Evolutionary conservation across 2,329 filamentous ascomycete genomes (phyloP).

Genomic region (Arthrobotrys sphaeroides): DNA sequence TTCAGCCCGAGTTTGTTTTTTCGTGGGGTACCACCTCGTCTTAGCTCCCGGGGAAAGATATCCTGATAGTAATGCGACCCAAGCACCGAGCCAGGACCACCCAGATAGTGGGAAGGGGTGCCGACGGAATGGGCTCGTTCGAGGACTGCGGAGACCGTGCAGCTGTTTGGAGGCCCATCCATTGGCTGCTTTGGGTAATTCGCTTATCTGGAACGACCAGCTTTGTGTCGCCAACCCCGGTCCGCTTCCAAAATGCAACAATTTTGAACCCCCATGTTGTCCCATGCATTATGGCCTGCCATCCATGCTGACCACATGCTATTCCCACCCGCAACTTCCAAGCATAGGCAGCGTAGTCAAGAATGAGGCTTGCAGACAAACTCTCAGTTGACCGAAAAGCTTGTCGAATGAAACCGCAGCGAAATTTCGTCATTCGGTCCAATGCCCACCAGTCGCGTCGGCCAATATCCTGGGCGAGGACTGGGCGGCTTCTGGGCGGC

Average conservation of each 20-base stretch:
- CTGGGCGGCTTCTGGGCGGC: slow-evolving; percentile 44
- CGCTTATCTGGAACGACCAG: slow-evolving; percentile 36
- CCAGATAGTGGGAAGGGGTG: slow-evolving; percentile 37
- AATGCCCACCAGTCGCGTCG: not conserved
- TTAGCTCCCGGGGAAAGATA: not conserved
- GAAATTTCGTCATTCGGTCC: slow-evolving; percentile 39
- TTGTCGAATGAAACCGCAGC: slow-evolving; percentile 51
- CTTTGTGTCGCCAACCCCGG: slow-evolving; percentile 33
- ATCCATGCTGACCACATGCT: slow-evolving; percentile 6
- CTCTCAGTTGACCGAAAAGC: slow-evolving; percentile 28
- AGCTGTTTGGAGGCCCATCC: not conserved
- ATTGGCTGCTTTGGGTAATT: slow-evolving; percentile 23
- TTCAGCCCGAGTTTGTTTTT: not conserved
- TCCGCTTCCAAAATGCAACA: slow-evolving; percentile 36
- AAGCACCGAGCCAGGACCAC: not conserved
- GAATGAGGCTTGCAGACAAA: slow-evolving; percentile 28
- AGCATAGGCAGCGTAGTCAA: slow-evolving; percentile 14
- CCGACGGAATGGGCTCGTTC: slow-evolving; percentile 14
- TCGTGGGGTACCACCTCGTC: slow-evolving; percentile 1
- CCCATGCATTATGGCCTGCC: not conserved
- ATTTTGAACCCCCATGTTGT: not conserved
- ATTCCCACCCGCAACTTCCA: not conserved
- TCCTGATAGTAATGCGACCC: slow-evolving; percentile 6
- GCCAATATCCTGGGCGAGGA: slow-evolving; percentile 46
- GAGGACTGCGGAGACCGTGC: not conserved